Conservation (phyloP, 2,329 filamentous ascomycete species). For the Colletotrichum theobromicola region DNA sequence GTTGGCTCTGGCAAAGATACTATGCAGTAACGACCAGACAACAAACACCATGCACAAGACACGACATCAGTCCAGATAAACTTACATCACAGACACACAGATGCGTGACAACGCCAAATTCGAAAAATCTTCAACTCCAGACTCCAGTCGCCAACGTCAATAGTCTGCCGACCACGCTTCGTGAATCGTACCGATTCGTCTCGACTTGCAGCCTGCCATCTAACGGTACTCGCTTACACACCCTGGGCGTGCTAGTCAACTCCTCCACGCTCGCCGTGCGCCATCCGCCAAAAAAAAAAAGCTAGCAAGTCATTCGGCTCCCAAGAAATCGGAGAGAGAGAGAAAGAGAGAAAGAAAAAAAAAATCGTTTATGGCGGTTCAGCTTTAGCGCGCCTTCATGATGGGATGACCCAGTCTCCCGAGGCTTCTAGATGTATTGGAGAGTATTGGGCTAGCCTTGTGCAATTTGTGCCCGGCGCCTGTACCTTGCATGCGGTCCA, state of each 20-base stretch:
- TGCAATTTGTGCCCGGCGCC: conserved; percentile 18
- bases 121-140: background rate
- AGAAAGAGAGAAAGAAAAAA: background rate
- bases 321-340: background rate
- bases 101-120: background rate
- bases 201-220: background rate
- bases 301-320: conserved; percentile 4
- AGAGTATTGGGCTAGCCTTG: conserved; percentile 15
- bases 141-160: background rate
- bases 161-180: background rate
- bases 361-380: conserved; percentile 9
- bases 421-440: conserved; percentile 15
- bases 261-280: background rate
- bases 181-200: background rate
- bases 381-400: conserved; percentile 2
- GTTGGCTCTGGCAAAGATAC: background rate
- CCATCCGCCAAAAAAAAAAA: background rate
- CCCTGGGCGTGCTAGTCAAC: background rate
- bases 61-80: background rate
- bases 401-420: conserved; percentile 17
- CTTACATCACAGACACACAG: background rate
- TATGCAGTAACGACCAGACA: background rate
- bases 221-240: background rate
- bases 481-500: conserved; percentile 19
- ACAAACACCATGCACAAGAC: background rate